Evolutionary conservation across 106 monocot genomes (phyloP).

Genomic region (Dendrobium catenatum): DNA sequence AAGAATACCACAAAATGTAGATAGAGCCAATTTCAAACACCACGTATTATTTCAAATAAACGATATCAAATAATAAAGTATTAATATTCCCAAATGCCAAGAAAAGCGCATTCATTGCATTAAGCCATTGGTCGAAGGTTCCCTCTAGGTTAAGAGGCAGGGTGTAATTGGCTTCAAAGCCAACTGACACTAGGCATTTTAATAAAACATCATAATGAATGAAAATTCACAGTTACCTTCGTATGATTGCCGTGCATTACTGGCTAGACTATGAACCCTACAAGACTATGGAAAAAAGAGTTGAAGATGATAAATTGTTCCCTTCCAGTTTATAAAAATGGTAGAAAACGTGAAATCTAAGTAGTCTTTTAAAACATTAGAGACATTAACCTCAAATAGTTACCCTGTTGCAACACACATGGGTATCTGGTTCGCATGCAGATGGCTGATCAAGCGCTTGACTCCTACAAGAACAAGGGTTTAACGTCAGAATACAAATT

Average conservation of each 20-base stretch:
- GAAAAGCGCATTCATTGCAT: no score
- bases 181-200: background rate
- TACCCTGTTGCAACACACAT: conserved; percentile 98
- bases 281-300: no score
- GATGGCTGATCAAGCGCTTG: conserved; percentile 56
- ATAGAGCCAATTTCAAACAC: no score
- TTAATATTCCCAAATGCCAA: background rate
- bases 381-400: background rate
- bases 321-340: background rate
- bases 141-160: no score
- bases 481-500: background rate
- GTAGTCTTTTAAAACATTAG: background rate
- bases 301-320: background rate
- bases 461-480: conserved; percentile 43
- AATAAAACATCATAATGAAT: background rate
- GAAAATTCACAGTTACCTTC: background rate
- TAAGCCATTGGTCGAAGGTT: no score
- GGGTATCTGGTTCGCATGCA: conserved; percentile 76
- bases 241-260: background rate
- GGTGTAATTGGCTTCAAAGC: no score
- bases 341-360: background rate
- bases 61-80: background rate
- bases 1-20: no score
- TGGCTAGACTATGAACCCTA: background rate
- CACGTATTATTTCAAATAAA: no score